Evolutionary conservation across 2,329 filamentous ascomycete genomes (phyloP).

Genomic region (Pseudocercospora crystallina): DNA sequence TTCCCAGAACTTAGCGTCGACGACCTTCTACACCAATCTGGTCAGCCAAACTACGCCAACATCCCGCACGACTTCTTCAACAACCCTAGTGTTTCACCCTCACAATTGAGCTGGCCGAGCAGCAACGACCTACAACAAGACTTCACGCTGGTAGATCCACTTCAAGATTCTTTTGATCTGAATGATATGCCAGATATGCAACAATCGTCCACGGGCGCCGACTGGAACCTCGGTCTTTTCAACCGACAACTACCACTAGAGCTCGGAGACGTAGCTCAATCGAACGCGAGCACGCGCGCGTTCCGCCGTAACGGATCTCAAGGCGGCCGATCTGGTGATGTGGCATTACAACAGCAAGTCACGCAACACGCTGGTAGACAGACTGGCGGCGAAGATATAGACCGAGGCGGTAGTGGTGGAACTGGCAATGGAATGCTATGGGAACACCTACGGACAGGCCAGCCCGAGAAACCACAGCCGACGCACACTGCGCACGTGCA

Average conservation of each 20-base stretch:
- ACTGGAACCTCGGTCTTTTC: too few relatives aligned
- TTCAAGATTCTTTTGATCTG: too few relatives aligned
- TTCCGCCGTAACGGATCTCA: too few relatives aligned
- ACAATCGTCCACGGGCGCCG: too few relatives aligned
- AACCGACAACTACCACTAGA: too few relatives aligned
- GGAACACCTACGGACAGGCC: conserved; percentile 22
- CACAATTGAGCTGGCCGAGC: conserved; percentile 7
- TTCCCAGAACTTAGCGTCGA: conserved; percentile 23
- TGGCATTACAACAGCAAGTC: neutral
- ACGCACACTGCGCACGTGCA: conserved; percentile 26
- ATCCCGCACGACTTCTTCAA: conserved; percentile 15
- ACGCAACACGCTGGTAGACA: conserved; percentile 2
- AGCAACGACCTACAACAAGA: neutral
- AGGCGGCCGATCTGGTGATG: too few relatives aligned
- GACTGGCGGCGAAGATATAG: neutral
- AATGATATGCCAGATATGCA: too few relatives aligned
- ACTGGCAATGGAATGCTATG: conserved; percentile 18
- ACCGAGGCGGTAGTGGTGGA: too few relatives aligned
- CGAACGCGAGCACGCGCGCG: too few relatives aligned
- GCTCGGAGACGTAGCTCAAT: too few relatives aligned
- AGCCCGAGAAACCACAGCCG: conserved; percentile 17
- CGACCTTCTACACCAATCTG: conserved; percentile 17
- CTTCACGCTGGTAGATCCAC: neutral
- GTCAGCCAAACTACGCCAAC: conserved; percentile 5
- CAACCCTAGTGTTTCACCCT: conserved; percentile 9